phyloP scores from a whole-genome alignment of 2,329 filamentous ascomycete species.

The Ceratocystis harringtonii region DNA sequence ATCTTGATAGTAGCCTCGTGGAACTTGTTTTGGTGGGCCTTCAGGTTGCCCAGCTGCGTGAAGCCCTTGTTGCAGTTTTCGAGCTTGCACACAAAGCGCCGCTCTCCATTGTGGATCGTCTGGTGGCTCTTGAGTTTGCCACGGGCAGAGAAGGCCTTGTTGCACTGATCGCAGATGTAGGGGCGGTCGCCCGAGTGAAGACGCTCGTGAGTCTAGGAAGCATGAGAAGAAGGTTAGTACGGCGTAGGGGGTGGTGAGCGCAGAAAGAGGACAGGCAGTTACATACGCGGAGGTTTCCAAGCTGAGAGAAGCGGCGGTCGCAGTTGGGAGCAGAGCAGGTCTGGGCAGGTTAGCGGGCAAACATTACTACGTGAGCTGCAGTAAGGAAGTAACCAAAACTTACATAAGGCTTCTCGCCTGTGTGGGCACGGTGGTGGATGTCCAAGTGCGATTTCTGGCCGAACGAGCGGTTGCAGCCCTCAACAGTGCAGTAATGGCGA shows the following conservation, averaged over 20 bases:
- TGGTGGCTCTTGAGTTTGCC: constrained; percentile 76
- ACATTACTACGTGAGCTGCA: constrained; percentile 13
- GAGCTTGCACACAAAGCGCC: constrained; percentile 67
- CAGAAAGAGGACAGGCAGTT: not conserved
- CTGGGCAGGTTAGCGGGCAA: constrained; percentile 26
- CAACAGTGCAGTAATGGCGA: constrained; percentile 49
- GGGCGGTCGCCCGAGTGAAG: constrained; percentile 79
- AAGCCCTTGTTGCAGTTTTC: constrained; percentile 79
- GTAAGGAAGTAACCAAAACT: constrained; percentile 25
- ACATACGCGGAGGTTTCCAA: constrained; percentile 73
- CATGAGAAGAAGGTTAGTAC: not conserved
- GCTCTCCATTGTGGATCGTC: constrained; percentile 61
- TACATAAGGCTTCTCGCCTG: constrained; percentile 80
- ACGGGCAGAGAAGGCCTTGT: constrained; percentile 69
- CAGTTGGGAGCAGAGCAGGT: constrained; percentile 58
- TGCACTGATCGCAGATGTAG: constrained; percentile 64
- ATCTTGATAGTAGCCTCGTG: constrained; percentile 58
- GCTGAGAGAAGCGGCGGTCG: constrained; percentile 68
- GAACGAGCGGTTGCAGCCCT: constrained; percentile 67
- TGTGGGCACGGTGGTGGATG: constrained; percentile 78
- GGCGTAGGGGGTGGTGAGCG: not conserved
- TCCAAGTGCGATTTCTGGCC: constrained; percentile 85
- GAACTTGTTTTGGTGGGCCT: constrained; percentile 93
- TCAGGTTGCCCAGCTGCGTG: constrained; percentile 81
- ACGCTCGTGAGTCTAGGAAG: constrained; percentile 59